A percentile compares a stretch with the other conserved stretches of the same genome.
Evolutionary conservation across 495 filamentous ascomycete genomes (phyloP).

Genomic region (Astrothelium macrocarpum): DNA sequence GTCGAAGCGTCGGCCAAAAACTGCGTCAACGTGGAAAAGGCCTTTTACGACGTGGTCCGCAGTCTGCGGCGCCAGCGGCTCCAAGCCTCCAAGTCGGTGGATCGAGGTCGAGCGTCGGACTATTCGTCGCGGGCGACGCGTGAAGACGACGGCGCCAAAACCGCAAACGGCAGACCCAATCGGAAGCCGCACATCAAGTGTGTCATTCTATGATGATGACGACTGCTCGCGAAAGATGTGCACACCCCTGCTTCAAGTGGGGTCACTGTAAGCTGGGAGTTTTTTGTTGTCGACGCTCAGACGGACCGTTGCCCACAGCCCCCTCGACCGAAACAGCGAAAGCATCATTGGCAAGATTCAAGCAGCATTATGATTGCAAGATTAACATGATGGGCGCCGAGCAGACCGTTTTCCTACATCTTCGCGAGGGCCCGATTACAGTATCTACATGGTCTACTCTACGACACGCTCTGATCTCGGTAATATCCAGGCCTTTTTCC

Average conservation of each 20-base stretch:
- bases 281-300: too few relatives aligned
- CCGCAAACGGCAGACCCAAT: neutral
- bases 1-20: slow-evolving; percentile 99
- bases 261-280: too few relatives aligned
- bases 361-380: too few relatives aligned
- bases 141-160: neutral
- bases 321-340: too few relatives aligned
- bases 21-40: slow-evolving; percentile 97
- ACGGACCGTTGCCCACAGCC: too few relatives aligned
- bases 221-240: neutral
- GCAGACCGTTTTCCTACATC: neutral
- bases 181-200: neutral
- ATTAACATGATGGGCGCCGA: too few relatives aligned
- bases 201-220: neutral
- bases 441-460: neutral
- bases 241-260: too few relatives aligned
- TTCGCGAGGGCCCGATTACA: neutral
- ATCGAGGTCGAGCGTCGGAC: neutral
- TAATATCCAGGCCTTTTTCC: neutral
- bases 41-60: slow-evolving; percentile 95
- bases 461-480: neutral
- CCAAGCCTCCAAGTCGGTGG: slow-evolving; percentile 7
- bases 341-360: neutral
- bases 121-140: neutral
- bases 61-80: slow-evolving; percentile 62